Evolutionary conservation across 495 filamentous ascomycete species (phyloP), one percentile per base, ranked within the genome.

Genomic region (Neurospora tetraspora): DNA sequence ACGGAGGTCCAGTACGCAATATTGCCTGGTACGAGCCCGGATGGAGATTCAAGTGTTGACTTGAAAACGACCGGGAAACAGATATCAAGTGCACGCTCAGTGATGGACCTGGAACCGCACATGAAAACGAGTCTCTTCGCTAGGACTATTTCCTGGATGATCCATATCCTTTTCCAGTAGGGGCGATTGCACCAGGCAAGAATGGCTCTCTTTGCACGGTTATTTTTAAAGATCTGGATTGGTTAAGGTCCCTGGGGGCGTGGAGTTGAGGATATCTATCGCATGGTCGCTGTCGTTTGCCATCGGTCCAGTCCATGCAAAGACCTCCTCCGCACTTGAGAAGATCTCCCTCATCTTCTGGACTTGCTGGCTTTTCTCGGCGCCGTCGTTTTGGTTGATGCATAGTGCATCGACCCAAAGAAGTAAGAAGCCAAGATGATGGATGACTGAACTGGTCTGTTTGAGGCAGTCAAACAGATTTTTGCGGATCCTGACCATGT

Each of bases 371-470:
- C 10, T 38, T 42, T 71, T 70, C 31, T 73, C 72, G 20, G 20
- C 18, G 7, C 31, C 10, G 39, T 73, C 69, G 1, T 18, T 40
- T 31, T 73, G 72, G n/a, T 73, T 73, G 72, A 73, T 73, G 11
- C 72, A 73, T 7, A 73, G 40, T 8, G 68, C 68, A 39, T 73
- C 72, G 9, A 61, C 1, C 72, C 72, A 73, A 1, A 73, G 68
- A 6, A 3, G 1, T 1, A 27, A 31, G 2, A 4, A 31, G 3
- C 23, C 3, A 5, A 31, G 53, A 0, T 61, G 4, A 23, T 3
- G 23, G 1, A 61, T 31, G 47, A 23, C 10, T 6, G 45, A 53
- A 12, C 1, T 27, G 2, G 31, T 61, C 53, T 61, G 53, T 31
- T 61, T 8, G 53, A 61, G 53, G 23, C 53, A n/a, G 5, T 23